These are phyloP conservation scores for Ascochyta koolunga DNA, from an alignment of 2,329 filamentous ascomycete genomes.

Conservation along the genomic window DNA sequence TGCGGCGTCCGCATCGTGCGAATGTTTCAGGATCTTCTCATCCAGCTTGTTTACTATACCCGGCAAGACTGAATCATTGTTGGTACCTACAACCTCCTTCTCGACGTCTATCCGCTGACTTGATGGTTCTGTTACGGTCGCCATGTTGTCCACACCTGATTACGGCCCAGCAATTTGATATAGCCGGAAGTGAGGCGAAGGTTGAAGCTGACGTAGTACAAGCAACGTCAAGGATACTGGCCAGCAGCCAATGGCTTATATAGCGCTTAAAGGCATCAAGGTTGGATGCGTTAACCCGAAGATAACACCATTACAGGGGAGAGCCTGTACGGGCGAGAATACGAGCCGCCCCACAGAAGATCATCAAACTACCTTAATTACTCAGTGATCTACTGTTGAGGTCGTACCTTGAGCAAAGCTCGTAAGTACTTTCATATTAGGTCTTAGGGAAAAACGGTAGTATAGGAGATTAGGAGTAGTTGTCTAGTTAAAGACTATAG, in stretches of 20 bases:
- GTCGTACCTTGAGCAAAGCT: too few species aligned
- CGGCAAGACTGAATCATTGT: slow-evolving; percentile 9
- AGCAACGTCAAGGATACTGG: slow-evolving; percentile 4
- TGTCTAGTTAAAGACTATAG: too few species aligned
- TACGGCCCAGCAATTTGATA: neutral
- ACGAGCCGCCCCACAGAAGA: too few species aligned
- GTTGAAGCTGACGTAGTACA: neutral
- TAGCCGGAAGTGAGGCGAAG: neutral
- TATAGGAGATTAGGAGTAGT: too few species aligned
- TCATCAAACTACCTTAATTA: too few species aligned
- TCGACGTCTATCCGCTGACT: slow-evolving; percentile 16
- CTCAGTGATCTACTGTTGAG: too few species aligned
- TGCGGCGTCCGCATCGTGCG: slow-evolving; percentile 65
- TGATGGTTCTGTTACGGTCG: slow-evolving; percentile 6
- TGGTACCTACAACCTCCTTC: slow-evolving; percentile 22
- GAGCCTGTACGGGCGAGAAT: too few species aligned
- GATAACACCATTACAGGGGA: slow-evolving; percentile 8
- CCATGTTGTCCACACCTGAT: slow-evolving; percentile 10
- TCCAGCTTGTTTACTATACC: slow-evolving; percentile 25
- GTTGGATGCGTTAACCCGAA: slow-evolving; percentile 1
- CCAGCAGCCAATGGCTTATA: slow-evolving; percentile 10
- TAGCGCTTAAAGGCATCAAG: neutral
- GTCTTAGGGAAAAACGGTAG: too few species aligned
- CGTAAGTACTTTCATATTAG: too few species aligned
- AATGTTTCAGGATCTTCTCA: slow-evolving; percentile 52